Evolutionary conservation across 192 early-diverging fungal species (phyloP).

Genomic region (Gamsiella multidivaricata): DNA sequence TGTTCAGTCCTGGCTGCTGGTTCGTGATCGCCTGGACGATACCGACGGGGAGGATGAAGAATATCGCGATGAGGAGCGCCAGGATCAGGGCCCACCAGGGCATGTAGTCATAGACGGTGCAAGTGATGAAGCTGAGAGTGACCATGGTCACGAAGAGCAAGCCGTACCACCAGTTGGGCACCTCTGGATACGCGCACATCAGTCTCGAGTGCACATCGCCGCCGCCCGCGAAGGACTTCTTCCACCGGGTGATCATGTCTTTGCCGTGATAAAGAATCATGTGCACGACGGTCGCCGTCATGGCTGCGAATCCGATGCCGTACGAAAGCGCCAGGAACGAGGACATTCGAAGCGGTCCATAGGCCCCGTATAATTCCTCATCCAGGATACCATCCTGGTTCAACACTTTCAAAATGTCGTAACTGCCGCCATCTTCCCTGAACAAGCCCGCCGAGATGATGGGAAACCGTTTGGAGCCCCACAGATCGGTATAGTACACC

Average conservation of each 20-base stretch:
- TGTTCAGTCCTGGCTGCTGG: constrained; percentile 69
- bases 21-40: constrained; percentile 2
- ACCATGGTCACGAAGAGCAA: constrained; percentile 58
- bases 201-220: constrained; percentile 72
- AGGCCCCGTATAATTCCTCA: constrained; percentile 41
- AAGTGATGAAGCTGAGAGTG: not conserved
- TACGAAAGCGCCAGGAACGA: constrained; percentile 59
- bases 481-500: constrained; percentile 58
- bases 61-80: not conserved
- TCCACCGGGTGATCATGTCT: constrained; percentile 68
- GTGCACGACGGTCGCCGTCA: constrained; percentile 66
- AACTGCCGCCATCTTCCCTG: constrained; percentile 24
- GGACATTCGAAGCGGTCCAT: constrained; percentile 58
- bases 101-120: constrained; percentile 1
- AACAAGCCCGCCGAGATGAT: constrained; percentile 52
- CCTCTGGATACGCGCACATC: constrained; percentile 74
- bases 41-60: not conserved
- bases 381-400: constrained; percentile 36
- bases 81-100: not conserved
- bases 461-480: constrained; percentile 53
- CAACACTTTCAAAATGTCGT: constrained; percentile 44
- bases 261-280: constrained; percentile 72
- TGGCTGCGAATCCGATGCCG: constrained; percentile 60
- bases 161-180: constrained; percentile 71
- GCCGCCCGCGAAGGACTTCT: constrained; percentile 29